Evolutionary conservation across 352 stramenopile genomes (phyloP), one percentile per base, ranked within the genome.

Genomic region (Peronospora destructor): DNA sequence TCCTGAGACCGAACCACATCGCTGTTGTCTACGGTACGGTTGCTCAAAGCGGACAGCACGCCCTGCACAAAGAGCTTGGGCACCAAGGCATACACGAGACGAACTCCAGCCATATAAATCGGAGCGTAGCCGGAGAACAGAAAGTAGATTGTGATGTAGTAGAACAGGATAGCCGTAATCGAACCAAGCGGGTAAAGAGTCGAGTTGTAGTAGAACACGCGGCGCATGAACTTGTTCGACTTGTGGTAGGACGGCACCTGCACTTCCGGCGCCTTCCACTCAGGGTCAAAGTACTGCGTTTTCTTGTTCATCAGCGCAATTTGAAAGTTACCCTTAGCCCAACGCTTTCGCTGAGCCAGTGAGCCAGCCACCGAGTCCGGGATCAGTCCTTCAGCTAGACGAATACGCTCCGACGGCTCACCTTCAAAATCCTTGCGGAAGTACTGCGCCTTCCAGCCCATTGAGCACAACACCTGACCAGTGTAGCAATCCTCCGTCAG

Each of bases 391-490:
- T 92, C 76, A 16, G 74, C 74, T 26, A 92, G 50, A 44, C 81
- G 81, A 46, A 92, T 88, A 45, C 81, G 81, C 59, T 92, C 81
- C 13, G 60, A 68, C 17, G 53, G 62, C 38, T 92, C 78, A 9
- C 81, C 81, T 59, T 90, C 81, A 26, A 92, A 87, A 61, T 92
- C 81, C 71, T 92, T 92, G 40, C 81, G 81, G 69, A 89, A 92
- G 65, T 90, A 92, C 45, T 87, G 64, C 32, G 64, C 81, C 60
- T 90, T 92, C 81, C 81, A 92, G 34, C 81, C 81, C 78, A 86
- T 86, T 6, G 64, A 58, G 42, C 78, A 87, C 41, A 92, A 62
- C 37, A 79, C 68, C 62, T 90, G 71, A 2, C 81, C 81, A 14
- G 81, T 92, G 71, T 87, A 92, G 42, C 68, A 83, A 63, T 94